Conservation (phyloP, 257 asterid species). For the Lycium ferocissimum region DNA sequence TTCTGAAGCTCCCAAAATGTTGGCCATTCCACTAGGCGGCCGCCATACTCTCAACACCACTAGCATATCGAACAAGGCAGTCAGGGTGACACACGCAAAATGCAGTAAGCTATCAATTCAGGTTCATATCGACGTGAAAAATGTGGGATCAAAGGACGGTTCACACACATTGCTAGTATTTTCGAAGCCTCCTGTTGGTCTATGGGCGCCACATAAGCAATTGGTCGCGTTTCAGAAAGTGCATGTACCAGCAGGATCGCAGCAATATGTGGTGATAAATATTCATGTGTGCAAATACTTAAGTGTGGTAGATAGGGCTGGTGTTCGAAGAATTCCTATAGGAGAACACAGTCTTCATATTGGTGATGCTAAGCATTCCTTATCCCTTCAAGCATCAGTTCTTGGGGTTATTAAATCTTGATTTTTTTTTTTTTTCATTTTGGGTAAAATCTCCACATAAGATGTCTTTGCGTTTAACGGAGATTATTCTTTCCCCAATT, state of each 20-base stretch:
- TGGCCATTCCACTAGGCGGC: conserved; percentile 61
- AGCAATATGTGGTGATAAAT: conserved; percentile 43
- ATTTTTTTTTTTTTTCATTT: not conserved
- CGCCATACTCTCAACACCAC: conserved; percentile 56
- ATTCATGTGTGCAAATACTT: conserved; percentile 74
- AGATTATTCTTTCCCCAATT: not conserved
- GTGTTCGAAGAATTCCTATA: conserved; percentile 75
- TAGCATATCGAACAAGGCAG: conserved; percentile 40
- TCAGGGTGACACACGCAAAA: conserved; percentile 67
- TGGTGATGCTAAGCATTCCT: conserved; percentile 64
- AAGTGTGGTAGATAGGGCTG: conserved; percentile 80
- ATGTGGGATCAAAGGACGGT: conserved; percentile 62
- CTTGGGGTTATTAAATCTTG: conserved; percentile 52
- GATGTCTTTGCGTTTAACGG: conserved; percentile 11
- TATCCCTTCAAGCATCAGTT: conserved; percentile 58
- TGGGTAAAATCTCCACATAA: not conserved
- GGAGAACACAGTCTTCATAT: conserved; percentile 74
- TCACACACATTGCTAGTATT: conserved; percentile 71
- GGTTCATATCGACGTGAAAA: conserved; percentile 59
- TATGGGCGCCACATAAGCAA: conserved; percentile 66
- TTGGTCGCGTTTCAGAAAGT: conserved; percentile 71
- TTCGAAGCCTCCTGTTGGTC: conserved; percentile 62
- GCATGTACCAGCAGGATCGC: conserved; percentile 47
- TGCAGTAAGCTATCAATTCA: conserved; percentile 54
- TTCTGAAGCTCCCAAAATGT: conserved; percentile 56